Evolutionary conservation across 305 asterid genomes (phyloP).

Genomic region (Rubia tinctorum): DNA sequence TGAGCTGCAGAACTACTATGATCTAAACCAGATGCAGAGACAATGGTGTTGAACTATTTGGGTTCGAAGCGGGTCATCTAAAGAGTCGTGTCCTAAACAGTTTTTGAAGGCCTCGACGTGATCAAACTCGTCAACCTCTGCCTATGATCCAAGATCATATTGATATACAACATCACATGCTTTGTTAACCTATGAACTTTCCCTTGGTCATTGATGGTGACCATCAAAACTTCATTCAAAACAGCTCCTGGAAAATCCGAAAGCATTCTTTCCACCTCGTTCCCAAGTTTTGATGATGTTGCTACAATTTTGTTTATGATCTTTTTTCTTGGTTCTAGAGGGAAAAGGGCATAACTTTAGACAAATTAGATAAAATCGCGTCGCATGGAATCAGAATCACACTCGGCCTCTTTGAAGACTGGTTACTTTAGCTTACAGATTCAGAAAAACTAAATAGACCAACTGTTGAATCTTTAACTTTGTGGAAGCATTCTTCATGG

Average conservation of each 20-base stretch:
- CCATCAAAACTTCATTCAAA: constrained; percentile 19
- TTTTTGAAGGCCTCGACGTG: constrained; percentile 30
- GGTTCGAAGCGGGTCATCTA: too few species aligned
- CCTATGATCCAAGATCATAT: constrained; percentile 27
- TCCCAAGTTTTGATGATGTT: constrained; percentile 25
- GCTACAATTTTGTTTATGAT: constrained; percentile 15
- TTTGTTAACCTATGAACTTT: constrained; percentile 29
- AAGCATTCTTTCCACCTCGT: constrained; percentile 38
- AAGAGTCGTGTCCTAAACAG: constrained; percentile 11
- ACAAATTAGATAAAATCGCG: constrained; percentile 27
- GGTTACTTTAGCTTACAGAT: constrained; percentile 31
- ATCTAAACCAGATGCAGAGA: too few species aligned
- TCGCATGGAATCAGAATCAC: constrained; percentile 31
- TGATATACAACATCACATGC: constrained; percentile 30
- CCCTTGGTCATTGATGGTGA: constrained; percentile 25
- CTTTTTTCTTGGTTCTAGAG: constrained; percentile 24
- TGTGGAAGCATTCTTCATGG: constrained; percentile 35
- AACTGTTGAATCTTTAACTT: constrained; percentile 35
- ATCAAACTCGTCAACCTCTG: constrained; percentile 25
- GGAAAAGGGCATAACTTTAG: constrained; percentile 28
- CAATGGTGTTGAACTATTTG: too few species aligned
- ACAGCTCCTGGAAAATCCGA: constrained; percentile 31
- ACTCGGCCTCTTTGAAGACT: constrained; percentile 35
- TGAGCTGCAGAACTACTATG: too few species aligned
- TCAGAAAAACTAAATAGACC: constrained; percentile 41